Evolutionary conservation across 208 protist genomes (phyloP), one percentile per base, ranked within the genome.

Genomic region (Leishmania tarentolae): DNA sequence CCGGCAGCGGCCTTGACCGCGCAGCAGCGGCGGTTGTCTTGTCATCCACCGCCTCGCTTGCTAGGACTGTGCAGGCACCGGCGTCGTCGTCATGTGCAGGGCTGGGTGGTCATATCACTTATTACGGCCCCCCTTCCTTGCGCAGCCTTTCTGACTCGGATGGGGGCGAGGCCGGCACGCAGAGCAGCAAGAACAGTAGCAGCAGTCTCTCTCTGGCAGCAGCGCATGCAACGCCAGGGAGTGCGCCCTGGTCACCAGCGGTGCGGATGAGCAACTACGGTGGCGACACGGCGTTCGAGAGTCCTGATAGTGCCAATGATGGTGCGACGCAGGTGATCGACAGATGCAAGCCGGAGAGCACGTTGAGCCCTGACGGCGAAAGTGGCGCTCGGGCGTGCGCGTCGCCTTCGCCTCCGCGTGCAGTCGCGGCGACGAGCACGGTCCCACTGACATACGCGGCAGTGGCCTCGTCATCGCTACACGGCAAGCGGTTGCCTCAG

Each of bases 401-500:
- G 28, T 76, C 47, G 35, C 15, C 74, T 7, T 50, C 28, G 37
- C 35, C 74, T 37, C 47, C n/a, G 74, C 13, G 19, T 19, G 5
- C 56, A 50, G n/a, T 17, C 44, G 35, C 31, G n/a, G 5, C 72
- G 28, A 37, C 72, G 24, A n/a, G 61, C 53, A n/a, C 56, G 31
- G 56, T 61, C 11, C 70, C 76, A 13, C 75, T 80, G 47, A 84
- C 81, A 37, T 84, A 84, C 59, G 81, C 75, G 0, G 70, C 81
- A 24, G 81, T 80, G 15, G 70, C 70, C 35, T 84, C 75, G 21
- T 47, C 53, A 37, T 61, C 52, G 1, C 13, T 76, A 6, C 77
- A 81, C 59, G 77, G 82, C 71, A 85, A 82, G 31, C 82, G 82
- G 3, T 77, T 85, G 19, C 82, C 82, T 28, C 77, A 81, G 57